Evolutionary conservation across 2,329 filamentous ascomycete genomes (phyloP).

Genomic region (Mollisia scopiformis): DNA sequence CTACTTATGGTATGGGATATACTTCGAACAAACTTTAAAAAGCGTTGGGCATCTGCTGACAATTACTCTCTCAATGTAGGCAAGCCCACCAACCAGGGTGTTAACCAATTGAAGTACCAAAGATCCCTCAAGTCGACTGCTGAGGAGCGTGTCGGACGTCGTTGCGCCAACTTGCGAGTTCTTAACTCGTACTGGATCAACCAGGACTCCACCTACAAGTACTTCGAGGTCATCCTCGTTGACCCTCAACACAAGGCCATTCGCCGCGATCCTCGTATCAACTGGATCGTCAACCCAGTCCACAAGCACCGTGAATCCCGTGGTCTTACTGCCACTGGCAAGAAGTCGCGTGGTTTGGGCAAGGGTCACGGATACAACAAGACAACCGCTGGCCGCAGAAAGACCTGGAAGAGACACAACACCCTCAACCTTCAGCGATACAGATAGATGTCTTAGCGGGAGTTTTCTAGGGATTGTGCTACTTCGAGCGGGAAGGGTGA

Average conservation of each 20-base stretch:
- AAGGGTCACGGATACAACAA: slow-evolving; percentile 99
- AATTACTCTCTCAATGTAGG: slow-evolving; percentile 57
- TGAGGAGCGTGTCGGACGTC: slow-evolving; percentile 99
- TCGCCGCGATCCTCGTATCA: slow-evolving; percentile 98
- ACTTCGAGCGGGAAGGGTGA: slow-evolving; percentile 25
- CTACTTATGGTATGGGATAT: slow-evolving; percentile 83
- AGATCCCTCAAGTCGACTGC: slow-evolving; percentile 96
- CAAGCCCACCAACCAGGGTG: slow-evolving; percentile 99
- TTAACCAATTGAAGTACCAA: slow-evolving; percentile 99
- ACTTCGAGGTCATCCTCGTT: slow-evolving; percentile 99
- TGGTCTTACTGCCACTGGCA: slow-evolving; percentile 97
- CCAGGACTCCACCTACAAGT: slow-evolving; percentile 99
- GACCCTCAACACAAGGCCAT: slow-evolving; percentile 99
- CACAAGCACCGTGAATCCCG: slow-evolving; percentile 99
- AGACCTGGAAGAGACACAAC: slow-evolving; percentile 99
- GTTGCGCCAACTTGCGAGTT: slow-evolving; percentile 98
- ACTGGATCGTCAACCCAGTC: slow-evolving; percentile 99
- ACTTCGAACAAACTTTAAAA: not conserved
- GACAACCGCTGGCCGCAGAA: slow-evolving; percentile 93
- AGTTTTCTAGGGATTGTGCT: slow-evolving; percentile 31
- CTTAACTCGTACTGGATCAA: slow-evolving; percentile 99
- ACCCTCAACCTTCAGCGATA: slow-evolving; percentile 98
- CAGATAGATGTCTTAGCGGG: slow-evolving; percentile 62
- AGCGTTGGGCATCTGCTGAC: not conserved
- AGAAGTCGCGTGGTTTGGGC: slow-evolving; percentile 99